Conservation (phyloP, 768 basidiomycete genomes). For the Mycena venus region DNA sequence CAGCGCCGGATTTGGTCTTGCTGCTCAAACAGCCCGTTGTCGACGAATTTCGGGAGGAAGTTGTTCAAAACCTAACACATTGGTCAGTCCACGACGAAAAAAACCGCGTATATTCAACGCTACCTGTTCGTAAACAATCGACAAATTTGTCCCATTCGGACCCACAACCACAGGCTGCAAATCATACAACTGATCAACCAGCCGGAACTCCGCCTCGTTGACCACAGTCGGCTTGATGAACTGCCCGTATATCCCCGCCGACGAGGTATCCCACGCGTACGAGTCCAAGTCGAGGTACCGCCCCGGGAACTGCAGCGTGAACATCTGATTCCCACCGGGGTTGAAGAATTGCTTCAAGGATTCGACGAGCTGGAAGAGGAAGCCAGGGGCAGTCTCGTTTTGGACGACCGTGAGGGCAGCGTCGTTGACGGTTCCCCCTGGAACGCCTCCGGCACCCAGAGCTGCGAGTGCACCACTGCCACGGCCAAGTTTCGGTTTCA, state of each 20-base stretch:
- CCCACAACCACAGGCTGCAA: conserved; percentile 35
- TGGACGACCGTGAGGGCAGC: too few relatives aligned
- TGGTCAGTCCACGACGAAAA: not conserved
- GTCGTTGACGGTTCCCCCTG: too few relatives aligned
- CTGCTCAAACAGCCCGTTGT: conserved; percentile 33
- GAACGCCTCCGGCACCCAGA: too few relatives aligned
- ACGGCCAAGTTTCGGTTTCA: too few relatives aligned
- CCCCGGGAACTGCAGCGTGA: conserved; percentile 45
- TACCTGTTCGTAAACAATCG: conserved; percentile 40
- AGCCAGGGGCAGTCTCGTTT: too few relatives aligned
- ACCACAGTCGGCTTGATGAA: conserved; percentile 44
- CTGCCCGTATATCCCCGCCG: conserved; percentile 43
- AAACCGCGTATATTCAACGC: not conserved
- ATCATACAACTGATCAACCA: conserved; percentile 44
- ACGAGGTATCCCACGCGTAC: conserved; percentile 42
- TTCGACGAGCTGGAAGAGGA: not conserved
- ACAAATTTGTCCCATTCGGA: conserved; percentile 41
- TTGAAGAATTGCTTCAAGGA: conserved; percentile 34
- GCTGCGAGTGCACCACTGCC: too few relatives aligned
- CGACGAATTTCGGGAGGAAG: conserved; percentile 35
- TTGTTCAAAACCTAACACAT: conserved; percentile 39
- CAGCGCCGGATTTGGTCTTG: conserved; percentile 42
- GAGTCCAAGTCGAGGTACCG: conserved; percentile 37
- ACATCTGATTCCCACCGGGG: conserved; percentile 40
- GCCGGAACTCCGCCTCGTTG: conserved; percentile 44